Percentiles rank a stretch among this genome's conserved stretches.
Evolutionary conservation across 352 stramenopile genomes (phyloP).

Genomic region (Phytophthora rubi): DNA sequence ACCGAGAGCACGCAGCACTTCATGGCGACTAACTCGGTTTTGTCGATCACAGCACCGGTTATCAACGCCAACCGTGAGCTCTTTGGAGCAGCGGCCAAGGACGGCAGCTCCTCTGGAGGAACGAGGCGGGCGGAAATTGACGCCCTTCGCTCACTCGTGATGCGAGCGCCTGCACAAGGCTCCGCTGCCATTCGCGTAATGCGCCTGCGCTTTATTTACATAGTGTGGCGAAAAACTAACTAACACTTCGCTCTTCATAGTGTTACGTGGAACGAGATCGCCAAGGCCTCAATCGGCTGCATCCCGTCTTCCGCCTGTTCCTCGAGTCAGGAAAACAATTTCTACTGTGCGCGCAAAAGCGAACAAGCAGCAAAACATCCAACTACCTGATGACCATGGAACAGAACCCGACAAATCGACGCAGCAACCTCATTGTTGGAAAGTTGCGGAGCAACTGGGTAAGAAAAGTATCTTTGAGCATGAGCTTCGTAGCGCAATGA

Average conservation of each 20-base stretch:
- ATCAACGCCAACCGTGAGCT: constrained; percentile 18
- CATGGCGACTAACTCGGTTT: neutral
- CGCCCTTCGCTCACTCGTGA: constrained; percentile 51
- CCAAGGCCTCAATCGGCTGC: constrained; percentile 50
- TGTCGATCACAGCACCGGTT: constrained; percentile 21
- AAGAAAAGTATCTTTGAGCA: neutral
- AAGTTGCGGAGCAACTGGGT: constrained; percentile 74
- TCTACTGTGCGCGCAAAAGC: constrained; percentile 60
- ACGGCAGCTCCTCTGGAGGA: neutral
- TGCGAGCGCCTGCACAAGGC: constrained; percentile 31
- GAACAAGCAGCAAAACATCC: constrained; percentile 55
- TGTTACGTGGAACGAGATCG: constrained; percentile 67
- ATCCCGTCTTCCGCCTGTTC: constrained; percentile 65
- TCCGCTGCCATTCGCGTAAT: constrained; percentile 40
- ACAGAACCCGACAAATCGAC: constrained; percentile 39
- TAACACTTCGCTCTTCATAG: constrained; percentile 17
- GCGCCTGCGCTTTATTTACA: neutral
- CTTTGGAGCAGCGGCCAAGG: constrained; percentile 7
- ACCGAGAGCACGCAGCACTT: neutral
- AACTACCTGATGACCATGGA: constrained; percentile 73
- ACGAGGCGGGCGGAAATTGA: constrained; percentile 30
- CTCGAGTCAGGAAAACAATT: constrained; percentile 61
- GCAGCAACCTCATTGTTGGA: constrained; percentile 48
- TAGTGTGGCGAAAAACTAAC: neutral
- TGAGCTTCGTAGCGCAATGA: neutral